Base-by-base conservation (phyloP, 495 filamentous ascomycete species). In the Thermothielavioides terrestris region DNA sequence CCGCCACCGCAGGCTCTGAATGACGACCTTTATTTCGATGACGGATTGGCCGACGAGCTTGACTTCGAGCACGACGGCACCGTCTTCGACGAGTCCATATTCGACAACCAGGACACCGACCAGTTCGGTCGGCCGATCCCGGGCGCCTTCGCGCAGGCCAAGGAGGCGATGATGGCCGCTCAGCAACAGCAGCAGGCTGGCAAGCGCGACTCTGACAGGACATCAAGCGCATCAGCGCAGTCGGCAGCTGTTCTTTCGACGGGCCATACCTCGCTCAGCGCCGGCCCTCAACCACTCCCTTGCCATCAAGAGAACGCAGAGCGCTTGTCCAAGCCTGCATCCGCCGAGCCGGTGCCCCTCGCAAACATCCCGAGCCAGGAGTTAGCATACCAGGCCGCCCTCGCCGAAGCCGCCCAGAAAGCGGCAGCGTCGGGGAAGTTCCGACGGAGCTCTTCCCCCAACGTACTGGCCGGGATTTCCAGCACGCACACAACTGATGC, bases 21-120 rank as follows among this genome's bases (percentile, higher is more conserved):
- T 26, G 86, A 91, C 55, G 87, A 91, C 49, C 64, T 92, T 35
- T 92, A 92, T 58, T 92, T 86, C 52, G 83, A 90, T 48, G 85
- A 89, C 55, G 88, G 86, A 2, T 70, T 88, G 37, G 67, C 67
- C 2, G 68, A 73, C 56, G 81, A 77, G 48, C 51, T 68, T 2
- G 61, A 72, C 39, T 76, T 76, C 41, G 56, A 60, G 1, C 71
- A 67, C 22, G 76, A 79, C 32, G 76, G 74, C 25, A 68, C 69
- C 6, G 65, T 71, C 14, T 89, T 90, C 56, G 86, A 90, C 54
- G 86, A 90, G 58, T 86, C 84, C 21, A 77, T 89, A 25, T 89
- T 90, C 56, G 86, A 90, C 58, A 74, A 82, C 28, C 74, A 82
- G 18, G 75, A 79, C 53, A 79, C 76, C 1, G 76, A 79, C 49